Conservation (phyloP, 148 eudicot species). For the Mesembryanthemum crystallinum region DNA sequence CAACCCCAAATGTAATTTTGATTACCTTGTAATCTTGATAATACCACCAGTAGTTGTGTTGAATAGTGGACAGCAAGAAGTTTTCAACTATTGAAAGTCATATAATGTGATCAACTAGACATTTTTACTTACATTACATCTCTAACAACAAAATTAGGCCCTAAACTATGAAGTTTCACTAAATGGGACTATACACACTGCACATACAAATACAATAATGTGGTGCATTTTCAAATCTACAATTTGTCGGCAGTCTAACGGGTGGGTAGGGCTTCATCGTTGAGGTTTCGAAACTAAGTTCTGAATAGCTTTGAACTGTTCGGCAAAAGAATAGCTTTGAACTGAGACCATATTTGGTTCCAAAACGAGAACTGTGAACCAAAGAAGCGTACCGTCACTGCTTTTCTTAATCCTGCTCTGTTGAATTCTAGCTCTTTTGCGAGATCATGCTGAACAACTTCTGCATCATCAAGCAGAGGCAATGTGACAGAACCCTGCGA, state of each 20-base stretch:
- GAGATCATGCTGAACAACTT: conserved; percentile 32
- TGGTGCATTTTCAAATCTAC: conserved; percentile 15
- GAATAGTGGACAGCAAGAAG: no score
- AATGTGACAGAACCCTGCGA: conserved; percentile 52
- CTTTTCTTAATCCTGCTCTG: conserved; percentile 60
- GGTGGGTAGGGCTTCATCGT: conserved; percentile 14
- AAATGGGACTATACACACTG: conserved; percentile 8
- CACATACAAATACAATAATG: conserved; percentile 11
- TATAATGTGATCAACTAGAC: no score
- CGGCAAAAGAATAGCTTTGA: conserved; percentile 40
- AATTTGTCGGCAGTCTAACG: background rate
- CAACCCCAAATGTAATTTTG: no score
- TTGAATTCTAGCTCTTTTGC: conserved; percentile 60
- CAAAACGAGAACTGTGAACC: conserved; percentile 60
- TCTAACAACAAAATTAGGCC: background rate
- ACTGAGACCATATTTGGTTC: conserved; percentile 54
- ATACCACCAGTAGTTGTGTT: no score
- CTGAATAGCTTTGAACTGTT: conserved; percentile 37
- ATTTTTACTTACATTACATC: background rate
- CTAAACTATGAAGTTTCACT: background rate
- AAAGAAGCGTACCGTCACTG: conserved; percentile 51
- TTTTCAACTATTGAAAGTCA: no score
- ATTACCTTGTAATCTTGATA: no score
- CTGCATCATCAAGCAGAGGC: conserved; percentile 61
- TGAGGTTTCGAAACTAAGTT: conserved; percentile 26